Evolutionary conservation across 352 stramenopile genomes (phyloP), one percentile per base, ranked within the genome.

Genomic region (Peronospora farinosa): DNA sequence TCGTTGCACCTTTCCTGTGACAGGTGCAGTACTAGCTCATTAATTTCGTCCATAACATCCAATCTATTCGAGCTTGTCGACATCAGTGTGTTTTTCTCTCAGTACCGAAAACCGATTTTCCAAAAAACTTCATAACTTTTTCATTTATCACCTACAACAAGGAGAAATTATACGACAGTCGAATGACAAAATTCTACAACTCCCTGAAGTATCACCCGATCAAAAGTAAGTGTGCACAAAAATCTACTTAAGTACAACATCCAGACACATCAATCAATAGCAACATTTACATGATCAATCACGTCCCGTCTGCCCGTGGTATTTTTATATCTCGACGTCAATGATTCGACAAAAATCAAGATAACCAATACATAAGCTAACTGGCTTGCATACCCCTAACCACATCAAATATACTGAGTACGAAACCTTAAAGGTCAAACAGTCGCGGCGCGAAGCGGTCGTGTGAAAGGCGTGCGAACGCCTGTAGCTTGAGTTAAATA

Each of bases 111-210:
- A 31, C 5, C 27, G 47, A 15, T 7, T 54, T 25, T 8, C 59
- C 72, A 7, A 99, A 72, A 99, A 72, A 67, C n/a, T 99, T 96
- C 10, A 79, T 72, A 44, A 99, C 86, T 57, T 98, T 88, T 79
- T 99, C 96, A 45, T 98, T 98, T 54, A 98, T 94, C 36, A 99
- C 95, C 86, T 98, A 72, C 17, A 31, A 21, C 6, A 6, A 10
- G 15, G 40, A 42, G n/a, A 38, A 44, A 17, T 42, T 16, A 51
- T 86, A 88, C 37, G 81, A 88, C 37, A 92, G 32, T 47, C 75
- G 85, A 40, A 87, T 30, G 13, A 76, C 52, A 40, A 67, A 70
- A 31, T 70, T 73, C 17, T 67, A 70, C 21, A 45, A 50, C 10
- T 58, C 78, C 3, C 19, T 3, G 3, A 21, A 21, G 19, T 12